A percentile compares a stretch with the other conserved stretches of the same genome.
phyloP scores from a whole-genome alignment of 768 basidiomycete species.

The Lactifluus subvellereus region DNA sequence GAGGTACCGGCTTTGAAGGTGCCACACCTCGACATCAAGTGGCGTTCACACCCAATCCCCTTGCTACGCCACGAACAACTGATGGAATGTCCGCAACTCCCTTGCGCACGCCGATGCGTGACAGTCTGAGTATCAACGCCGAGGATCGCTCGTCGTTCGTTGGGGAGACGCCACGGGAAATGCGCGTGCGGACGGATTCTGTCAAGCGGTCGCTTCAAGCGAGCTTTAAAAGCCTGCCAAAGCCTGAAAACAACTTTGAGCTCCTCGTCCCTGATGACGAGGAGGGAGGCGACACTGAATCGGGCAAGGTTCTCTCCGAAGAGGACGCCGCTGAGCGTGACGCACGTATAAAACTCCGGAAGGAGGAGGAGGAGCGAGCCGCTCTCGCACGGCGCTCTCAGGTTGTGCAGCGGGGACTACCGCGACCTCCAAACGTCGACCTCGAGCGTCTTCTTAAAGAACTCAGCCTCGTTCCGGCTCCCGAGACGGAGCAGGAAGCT shows the following conservation, averaged over 20 bases:
- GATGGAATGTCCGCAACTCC: conserved; percentile 59
- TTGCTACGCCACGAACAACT: conserved; percentile 67
- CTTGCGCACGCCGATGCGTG: conserved; percentile 90
- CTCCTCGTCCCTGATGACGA: conserved; percentile 87
- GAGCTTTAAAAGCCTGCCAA: conserved; percentile 79
- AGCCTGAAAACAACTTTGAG: conserved; percentile 97
- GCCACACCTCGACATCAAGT: conserved; percentile 91
- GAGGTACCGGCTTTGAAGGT: conserved; percentile 89
- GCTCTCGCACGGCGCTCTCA: conserved; percentile 78
- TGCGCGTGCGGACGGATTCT: conserved; percentile 53
- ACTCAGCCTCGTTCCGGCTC: conserved; percentile 46
- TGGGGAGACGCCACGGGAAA: conserved; percentile 73
- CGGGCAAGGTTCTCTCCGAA: conserved; percentile 40
- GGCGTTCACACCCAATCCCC: conserved; percentile 92
- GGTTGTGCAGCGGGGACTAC: conserved; percentile 74
- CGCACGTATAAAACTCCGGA: conserved; percentile 54
- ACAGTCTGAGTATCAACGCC: conserved; percentile 85
- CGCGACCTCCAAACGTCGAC: conserved; percentile 82
- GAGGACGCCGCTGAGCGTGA: conserved; percentile 96
- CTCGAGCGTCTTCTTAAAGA: conserved; percentile 54
- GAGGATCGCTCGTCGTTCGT: conserved; percentile 48
- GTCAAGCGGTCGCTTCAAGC: conserved; percentile 72
- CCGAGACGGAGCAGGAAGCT: conserved; percentile 26
- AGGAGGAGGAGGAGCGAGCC: conserved; percentile 73
- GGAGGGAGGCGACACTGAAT: conserved; percentile 42